These are phyloP conservation scores for Yamadazyma jaroonii DNA, from an alignment of 1,139 yeast species.

Conservation along the genomic window DNA sequence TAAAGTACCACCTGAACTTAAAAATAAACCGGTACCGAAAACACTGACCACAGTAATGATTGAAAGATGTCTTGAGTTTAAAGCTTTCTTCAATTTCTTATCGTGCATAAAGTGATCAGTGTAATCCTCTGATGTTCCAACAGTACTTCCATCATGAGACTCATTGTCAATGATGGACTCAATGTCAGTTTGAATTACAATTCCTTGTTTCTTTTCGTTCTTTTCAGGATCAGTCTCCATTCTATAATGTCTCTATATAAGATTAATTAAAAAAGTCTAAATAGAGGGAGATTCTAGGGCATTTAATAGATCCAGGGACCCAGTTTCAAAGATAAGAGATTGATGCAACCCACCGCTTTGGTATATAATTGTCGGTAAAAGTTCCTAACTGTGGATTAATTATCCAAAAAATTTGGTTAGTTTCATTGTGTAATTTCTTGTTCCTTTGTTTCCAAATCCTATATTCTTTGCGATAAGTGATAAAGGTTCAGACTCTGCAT, in stretches of 20 bases:
- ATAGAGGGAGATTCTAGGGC: background rate
- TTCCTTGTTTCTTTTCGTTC: slow-evolving; percentile 9
- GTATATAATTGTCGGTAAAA: too few species aligned
- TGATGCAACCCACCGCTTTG: too few species aligned
- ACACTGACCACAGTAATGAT: slow-evolving; percentile 45
- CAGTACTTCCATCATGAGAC: background rate
- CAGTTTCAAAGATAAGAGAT: too few species aligned
- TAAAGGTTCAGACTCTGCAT: too few species aligned
- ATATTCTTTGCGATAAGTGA: too few species aligned
- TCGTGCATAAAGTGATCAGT: slow-evolving; percentile 14
- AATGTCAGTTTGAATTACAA: slow-evolving; percentile 10
- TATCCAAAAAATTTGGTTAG: too few species aligned
- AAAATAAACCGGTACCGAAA: slow-evolving; percentile 50
- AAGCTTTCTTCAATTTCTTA: slow-evolving; percentile 26
- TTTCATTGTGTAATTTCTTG: too few species aligned
- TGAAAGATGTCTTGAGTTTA: slow-evolving; percentile 37
- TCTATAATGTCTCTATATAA: background rate
- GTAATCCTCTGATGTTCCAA: slow-evolving; percentile 4
- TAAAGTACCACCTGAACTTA: slow-evolving; percentile 69
- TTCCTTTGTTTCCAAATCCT: too few species aligned
- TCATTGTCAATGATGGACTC: slow-evolving; percentile 5
- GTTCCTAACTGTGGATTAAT: too few species aligned
- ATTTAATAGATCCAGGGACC: too few species aligned
- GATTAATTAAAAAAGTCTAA: background rate
- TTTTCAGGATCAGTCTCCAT: slow-evolving; percentile 1